Conservation (phyloP, 257 asterid species). For the Nicotiana noctiflora region DNA sequence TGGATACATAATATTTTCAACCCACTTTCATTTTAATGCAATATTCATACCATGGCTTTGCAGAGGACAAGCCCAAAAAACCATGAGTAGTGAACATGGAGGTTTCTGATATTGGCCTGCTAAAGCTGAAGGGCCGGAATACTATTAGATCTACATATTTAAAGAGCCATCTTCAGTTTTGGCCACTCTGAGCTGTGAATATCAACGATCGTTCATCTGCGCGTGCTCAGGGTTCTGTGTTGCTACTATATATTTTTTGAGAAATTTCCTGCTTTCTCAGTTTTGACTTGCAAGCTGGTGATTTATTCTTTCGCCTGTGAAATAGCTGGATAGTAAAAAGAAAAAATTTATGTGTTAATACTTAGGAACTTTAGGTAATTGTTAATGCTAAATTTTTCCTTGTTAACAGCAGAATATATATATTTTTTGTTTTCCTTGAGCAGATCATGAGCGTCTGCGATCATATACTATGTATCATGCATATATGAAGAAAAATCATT, state of each 20-base stretch:
- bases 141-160: neutral
- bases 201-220: neutral
- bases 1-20: neutral
- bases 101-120: neutral
- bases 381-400: too few relatives aligned
- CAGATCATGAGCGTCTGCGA: neutral
- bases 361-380: too few relatives aligned
- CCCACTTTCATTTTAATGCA: neutral
- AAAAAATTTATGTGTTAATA: too few relatives aligned
- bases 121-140: neutral
- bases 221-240: neutral
- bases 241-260: neutral
- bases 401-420: too few relatives aligned
- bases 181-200: neutral
- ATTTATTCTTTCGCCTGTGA: too few relatives aligned
- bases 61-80: conserved; percentile 38
- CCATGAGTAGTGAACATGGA: neutral
- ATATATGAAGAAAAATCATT: neutral
- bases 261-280: neutral
- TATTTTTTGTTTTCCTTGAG: neutral
- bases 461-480: too few relatives aligned
- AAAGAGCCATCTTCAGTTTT: conserved; percentile 2
- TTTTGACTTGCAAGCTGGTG: neutral
- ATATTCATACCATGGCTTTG: neutral
- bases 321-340: too few relatives aligned